Base-by-base conservation (phyloP, 768 basidiomycete species). In the Boletus edulis region DNA sequence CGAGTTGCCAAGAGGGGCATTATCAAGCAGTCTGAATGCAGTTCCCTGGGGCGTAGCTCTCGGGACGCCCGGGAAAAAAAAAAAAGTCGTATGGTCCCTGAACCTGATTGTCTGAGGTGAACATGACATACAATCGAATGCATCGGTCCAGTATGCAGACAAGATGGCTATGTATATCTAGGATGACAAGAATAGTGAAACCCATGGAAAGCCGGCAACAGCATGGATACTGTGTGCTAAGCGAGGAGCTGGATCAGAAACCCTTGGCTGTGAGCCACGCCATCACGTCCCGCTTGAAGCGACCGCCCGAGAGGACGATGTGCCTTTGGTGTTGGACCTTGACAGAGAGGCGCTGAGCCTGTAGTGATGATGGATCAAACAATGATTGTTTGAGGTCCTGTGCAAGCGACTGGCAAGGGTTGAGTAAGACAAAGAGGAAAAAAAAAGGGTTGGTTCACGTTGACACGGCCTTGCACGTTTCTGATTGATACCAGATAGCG, bases 181-280 rank as follows among this genome's bases (percentile, higher is more conserved):
- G 27, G 27, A 29, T 29, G 27, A 29, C 27, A 29, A 29, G 27
- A 29, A 29, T 29, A 15, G 32, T 50, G 61, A 62, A 62, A 57
- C 49, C 41, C 5, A 60, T 46, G 29, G 12, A 42, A 29, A 29
- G 32, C 47, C 27, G 49, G 56, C 24, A 61, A 52, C 61, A 35
- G 48, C 38, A 54, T 31, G 37, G 24, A 32, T 22, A 32, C 27
- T 29, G 27, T 29, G 49, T 39, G 62, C 54, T 48, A 60, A 52
- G 52, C 60, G 59, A 51, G 34, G 2, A 45, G 31, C 34, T 48
- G 49, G 20, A 44, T 68, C 48, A 91, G 69, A 91, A 91, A 13
- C 89, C 89, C 63, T 78, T 83, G 53, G 68, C 66, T 65, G 73
- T 74, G 61, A 91, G 76, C 84, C 85, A 91, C 47, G 78, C 74